Percentiles rank a stretch among this genome's conserved stretches.
Evolutionary conservation across 2,329 filamentous ascomycete species (phyloP).

Genomic region (Aureobasidium sp.): DNA sequence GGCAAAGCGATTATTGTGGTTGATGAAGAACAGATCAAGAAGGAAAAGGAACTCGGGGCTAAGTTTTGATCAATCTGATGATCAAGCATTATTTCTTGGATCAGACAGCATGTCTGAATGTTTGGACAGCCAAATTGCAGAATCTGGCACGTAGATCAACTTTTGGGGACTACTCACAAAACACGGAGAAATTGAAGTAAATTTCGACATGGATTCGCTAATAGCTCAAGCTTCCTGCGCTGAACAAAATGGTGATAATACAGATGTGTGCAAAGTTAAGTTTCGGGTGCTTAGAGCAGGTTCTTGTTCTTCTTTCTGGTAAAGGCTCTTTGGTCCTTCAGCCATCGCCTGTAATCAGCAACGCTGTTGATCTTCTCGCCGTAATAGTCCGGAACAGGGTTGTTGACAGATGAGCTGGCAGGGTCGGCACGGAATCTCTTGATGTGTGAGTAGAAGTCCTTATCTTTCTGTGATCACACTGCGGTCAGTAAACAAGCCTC

Average conservation of each 20-base stretch:
- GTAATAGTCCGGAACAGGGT: conserved; percentile 98
- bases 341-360: conserved; percentile 82
- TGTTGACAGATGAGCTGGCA: conserved; percentile 75
- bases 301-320: conserved; percentile 72
- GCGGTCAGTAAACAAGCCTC: neutral
- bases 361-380: conserved; percentile 97
- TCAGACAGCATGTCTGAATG: too few species aligned
- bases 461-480: conserved; percentile 61
- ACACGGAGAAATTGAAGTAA: neutral
- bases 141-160: neutral
- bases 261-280: neutral
- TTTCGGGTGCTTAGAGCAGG: conserved; percentile 41
- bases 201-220: neutral
- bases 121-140: neutral
- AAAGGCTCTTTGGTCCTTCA: conserved; percentile 95
- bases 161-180: neutral
- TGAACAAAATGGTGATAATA: conserved; percentile 3
- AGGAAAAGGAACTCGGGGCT: conserved; percentile 30
- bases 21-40: conserved; percentile 39
- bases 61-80: conserved; percentile 19
- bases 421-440: conserved; percentile 91
- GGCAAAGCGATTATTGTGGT: conserved; percentile 48
- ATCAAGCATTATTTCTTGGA: neutral
- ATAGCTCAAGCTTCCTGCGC: neutral
- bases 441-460: conserved; percentile 83